Evolutionary conservation across 2,329 filamentous ascomycete genomes (phyloP).

Genomic region (Colletotrichum destructivum): DNA sequence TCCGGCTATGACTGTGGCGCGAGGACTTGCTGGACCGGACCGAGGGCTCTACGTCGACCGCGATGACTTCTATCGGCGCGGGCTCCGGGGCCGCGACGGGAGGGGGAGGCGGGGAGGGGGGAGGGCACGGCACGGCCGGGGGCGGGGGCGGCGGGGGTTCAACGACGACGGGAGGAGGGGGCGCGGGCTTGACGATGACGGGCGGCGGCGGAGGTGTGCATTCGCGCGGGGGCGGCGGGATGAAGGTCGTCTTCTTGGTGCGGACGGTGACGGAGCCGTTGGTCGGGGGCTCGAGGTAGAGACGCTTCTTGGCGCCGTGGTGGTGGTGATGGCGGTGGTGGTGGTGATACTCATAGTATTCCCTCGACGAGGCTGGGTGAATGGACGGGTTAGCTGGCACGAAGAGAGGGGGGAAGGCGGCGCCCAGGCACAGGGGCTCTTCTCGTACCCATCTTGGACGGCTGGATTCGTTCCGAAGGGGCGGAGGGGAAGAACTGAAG

Average conservation of each 20-base stretch:
- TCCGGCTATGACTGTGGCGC: slow-evolving; percentile 49
- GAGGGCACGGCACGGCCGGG: slow-evolving; percentile 45
- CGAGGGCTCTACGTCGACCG: slow-evolving; percentile 48
- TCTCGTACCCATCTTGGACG: slow-evolving; percentile 42
- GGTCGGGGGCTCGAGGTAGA: slow-evolving; percentile 59
- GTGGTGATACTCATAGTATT: slow-evolving; percentile 41
- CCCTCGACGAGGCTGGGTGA: slow-evolving; percentile 36
- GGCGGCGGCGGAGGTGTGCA: slow-evolving; percentile 49
- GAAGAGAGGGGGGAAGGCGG: background rate
- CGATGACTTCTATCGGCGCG: slow-evolving; percentile 46
- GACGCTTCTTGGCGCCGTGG: slow-evolving; percentile 55
- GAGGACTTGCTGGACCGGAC: slow-evolving; percentile 29
- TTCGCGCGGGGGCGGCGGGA: slow-evolving; percentile 52
- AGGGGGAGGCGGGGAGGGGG: slow-evolving; percentile 46
- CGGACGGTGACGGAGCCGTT: slow-evolving; percentile 56
- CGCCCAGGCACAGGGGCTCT: slow-evolving; percentile 10
- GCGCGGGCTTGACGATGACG: slow-evolving; percentile 44
- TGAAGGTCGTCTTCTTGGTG: slow-evolving; percentile 56
- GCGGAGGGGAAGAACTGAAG: background rate
- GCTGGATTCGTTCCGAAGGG: slow-evolving; percentile 26
- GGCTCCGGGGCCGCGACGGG: slow-evolving; percentile 44
- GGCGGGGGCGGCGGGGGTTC: slow-evolving; percentile 43
- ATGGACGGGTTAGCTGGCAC: background rate
- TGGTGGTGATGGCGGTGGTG: slow-evolving; percentile 49
- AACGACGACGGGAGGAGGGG: slow-evolving; percentile 41